phyloP scores from a whole-genome alignment of 176 grass and related monocot genomes.

The Zoysia japonica region DNA sequence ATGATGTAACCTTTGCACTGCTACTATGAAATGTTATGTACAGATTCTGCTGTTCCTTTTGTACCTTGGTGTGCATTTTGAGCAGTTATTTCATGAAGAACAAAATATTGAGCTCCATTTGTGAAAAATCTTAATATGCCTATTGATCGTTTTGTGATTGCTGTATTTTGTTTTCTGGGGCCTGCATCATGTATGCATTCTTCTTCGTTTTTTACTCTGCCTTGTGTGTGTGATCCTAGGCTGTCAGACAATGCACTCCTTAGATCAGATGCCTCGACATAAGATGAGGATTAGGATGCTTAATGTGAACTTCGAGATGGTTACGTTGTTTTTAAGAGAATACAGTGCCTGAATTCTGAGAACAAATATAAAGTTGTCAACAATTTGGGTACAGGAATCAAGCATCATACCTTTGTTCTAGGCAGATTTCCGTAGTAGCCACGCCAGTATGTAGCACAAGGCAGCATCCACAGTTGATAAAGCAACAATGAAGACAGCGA shows the following conservation, averaged over 20 bases:
- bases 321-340: slow-evolving; percentile 5
- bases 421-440: slow-evolving; percentile 72
- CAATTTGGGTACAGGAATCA: neutral
- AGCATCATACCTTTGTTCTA: slow-evolving; percentile 49
- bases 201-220: slow-evolving; percentile 9
- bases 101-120: neutral
- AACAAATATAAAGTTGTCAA: slow-evolving; percentile 16
- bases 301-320: slow-evolving; percentile 27
- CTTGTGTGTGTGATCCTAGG: slow-evolving; percentile 3
- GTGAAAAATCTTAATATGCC: neutral
- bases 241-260: neutral
- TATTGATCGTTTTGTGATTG: neutral
- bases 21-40: slow-evolving; percentile 14
- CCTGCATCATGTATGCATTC: neutral
- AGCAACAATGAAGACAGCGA: slow-evolving; percentile 75
- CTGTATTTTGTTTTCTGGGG: neutral
- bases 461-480: slow-evolving; percentile 78
- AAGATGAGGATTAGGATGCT: neutral
- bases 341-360: neutral
- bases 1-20: slow-evolving; percentile 20
- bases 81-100: slow-evolving; percentile 16
- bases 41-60: slow-evolving; percentile 19
- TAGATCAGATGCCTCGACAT: slow-evolving; percentile 11
- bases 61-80: neutral
- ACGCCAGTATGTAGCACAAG: slow-evolving; percentile 75